phyloP scores from a whole-genome alignment of 768 basidiomycete species.

The Lentinula sp. region DNA sequence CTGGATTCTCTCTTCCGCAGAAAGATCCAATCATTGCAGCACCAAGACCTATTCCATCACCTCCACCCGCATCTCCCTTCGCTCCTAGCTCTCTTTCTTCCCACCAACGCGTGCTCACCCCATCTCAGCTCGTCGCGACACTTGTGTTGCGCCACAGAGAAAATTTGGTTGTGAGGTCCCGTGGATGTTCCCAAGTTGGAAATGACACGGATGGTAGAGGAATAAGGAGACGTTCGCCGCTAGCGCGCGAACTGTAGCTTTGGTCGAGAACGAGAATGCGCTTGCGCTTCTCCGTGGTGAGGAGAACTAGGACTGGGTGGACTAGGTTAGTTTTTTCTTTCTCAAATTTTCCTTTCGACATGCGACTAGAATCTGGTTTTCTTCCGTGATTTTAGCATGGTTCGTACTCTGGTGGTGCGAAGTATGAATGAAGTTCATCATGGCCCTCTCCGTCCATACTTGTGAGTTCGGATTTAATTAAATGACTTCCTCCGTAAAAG shows the following conservation, averaged over 20 bases:
- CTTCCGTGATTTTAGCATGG: neutral
- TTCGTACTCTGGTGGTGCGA: neutral
- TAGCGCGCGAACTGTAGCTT: constrained; percentile 2
- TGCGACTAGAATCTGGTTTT: neutral
- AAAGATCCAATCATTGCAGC: neutral
- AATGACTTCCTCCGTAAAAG: neutral
- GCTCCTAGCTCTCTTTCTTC: neutral
- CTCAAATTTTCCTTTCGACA: neutral
- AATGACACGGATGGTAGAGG: neutral
- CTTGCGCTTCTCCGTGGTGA: neutral
- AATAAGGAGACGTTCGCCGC: neutral
- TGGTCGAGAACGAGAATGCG: neutral
- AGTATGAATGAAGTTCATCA: neutral
- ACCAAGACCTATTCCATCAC: constrained; percentile 2
- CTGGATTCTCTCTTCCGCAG: neutral
- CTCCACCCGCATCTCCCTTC: neutral
- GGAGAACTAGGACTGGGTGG: neutral
- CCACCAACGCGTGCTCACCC: constrained; percentile 1
- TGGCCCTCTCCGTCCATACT: neutral
- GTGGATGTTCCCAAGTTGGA: neutral
- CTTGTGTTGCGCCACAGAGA: constrained; percentile 7
- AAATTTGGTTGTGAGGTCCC: neutral
- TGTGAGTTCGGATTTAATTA: neutral
- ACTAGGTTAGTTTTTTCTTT: neutral
- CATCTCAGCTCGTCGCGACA: constrained; percentile 6